Conservation (phyloP, 2,329 filamentous ascomycete genomes). For the Leptosphaerulina australis region DNA sequence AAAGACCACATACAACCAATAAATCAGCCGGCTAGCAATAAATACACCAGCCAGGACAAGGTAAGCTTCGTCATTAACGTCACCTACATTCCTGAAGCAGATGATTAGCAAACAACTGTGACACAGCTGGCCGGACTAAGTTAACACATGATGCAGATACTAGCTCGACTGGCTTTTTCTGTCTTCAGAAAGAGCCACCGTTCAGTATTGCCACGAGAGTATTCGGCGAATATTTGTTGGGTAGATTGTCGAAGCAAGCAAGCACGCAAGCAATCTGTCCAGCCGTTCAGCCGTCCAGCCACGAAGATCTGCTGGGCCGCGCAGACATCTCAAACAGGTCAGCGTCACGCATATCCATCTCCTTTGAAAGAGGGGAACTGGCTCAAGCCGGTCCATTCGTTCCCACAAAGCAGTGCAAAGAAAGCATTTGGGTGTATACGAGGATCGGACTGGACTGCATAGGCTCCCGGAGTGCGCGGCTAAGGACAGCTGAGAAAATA, state of each 20-base stretch:
- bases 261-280: too few species aligned
- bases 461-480: conserved; percentile 16
- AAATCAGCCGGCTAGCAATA: background rate
- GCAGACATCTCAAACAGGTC: conserved; percentile 7
- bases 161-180: conserved; percentile 24
- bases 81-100: conserved; percentile 16
- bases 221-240: background rate
- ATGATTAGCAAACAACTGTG: conserved; percentile 14
- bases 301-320: conserved; percentile 6
- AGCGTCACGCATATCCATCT: conserved; percentile 1
- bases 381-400: conserved; percentile 5
- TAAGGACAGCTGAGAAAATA: conserved; percentile 18
- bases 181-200: background rate
- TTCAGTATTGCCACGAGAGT: conserved; percentile 13
- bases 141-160: conserved; percentile 28
- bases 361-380: conserved; percentile 14
- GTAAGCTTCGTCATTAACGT: conserved; percentile 10
- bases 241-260: conserved; percentile 3
- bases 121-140: conserved; percentile 11
- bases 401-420: conserved; percentile 13
- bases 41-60: background rate
- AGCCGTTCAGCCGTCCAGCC: conserved; percentile 5
- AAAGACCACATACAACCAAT: conserved; percentile 10
- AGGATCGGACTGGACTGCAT: conserved; percentile 11
- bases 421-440: conserved; percentile 11